Evolutionary conservation across 2,329 filamentous ascomycete species (phyloP).

Genomic region (Fusarium sp.): DNA sequence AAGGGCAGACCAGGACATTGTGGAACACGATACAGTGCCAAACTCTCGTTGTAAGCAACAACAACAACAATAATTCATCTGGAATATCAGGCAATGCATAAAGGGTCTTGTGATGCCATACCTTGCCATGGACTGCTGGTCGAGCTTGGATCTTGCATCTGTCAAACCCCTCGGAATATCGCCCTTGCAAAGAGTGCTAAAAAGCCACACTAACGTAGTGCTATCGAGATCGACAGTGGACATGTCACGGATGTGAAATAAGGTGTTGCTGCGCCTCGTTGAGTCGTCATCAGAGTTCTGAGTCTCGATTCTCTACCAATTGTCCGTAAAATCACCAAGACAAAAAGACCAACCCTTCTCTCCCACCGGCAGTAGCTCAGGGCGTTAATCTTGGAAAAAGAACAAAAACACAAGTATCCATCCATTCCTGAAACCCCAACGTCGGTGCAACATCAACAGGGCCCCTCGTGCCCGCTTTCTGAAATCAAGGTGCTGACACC

Average conservation of each 20-base stretch:
- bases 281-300: conserved; percentile 26
- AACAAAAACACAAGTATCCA: not conserved
- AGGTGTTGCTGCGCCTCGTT: conserved; percentile 34
- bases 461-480: not conserved
- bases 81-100: not conserved
- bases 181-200: not conserved
- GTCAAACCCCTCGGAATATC: conserved; percentile 23
- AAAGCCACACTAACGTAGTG: conserved; percentile 15
- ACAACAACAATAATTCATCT: not conserved
- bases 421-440: conserved; percentile 32
- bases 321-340: not conserved
- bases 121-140: not conserved
- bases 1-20: not conserved
- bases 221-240: conserved; percentile 34
- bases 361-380: conserved; percentile 9
- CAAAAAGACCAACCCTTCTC: not conserved
- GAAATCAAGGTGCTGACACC: conserved; percentile 39
- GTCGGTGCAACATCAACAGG: conserved; percentile 17
- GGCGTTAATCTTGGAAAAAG: not conserved
- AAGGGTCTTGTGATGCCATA: conserved; percentile 17
- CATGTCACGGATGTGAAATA: conserved; percentile 14
- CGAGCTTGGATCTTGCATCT: conserved; percentile 26
- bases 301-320: not conserved
- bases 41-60: not conserved
- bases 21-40: not conserved